Conservation (phyloP, 2,329 filamentous ascomycete species). For the Fusarium nurragi region DNA sequence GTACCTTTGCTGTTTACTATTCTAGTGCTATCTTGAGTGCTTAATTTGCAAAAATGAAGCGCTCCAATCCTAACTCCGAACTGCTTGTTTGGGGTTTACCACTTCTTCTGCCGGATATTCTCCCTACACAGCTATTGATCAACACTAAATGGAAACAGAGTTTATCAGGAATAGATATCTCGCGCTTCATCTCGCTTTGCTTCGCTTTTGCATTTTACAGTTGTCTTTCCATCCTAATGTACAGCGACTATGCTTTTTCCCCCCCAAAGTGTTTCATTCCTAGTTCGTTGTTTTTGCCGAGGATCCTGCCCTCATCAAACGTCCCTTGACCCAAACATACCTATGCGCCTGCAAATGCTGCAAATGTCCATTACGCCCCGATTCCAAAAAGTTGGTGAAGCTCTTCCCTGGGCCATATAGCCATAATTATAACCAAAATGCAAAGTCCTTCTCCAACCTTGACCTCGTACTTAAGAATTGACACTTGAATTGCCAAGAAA, state of each 20-base stretch:
- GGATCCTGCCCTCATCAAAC: slow-evolving; percentile 30
- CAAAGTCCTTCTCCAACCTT: background rate
- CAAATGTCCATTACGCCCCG: slow-evolving; percentile 23
- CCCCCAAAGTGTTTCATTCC: slow-evolving; percentile 13
- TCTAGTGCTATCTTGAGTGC: background rate
- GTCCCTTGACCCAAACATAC: slow-evolving; percentile 10
- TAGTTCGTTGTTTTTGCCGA: slow-evolving; percentile 14
- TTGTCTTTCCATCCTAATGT: slow-evolving; percentile 19
- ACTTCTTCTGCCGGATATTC: background rate
- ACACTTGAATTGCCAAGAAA: slow-evolving; percentile 61
- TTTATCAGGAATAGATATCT: background rate
- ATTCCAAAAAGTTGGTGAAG: background rate
- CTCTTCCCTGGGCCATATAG: background rate
- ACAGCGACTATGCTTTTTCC: slow-evolving; percentile 25
- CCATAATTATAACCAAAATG: background rate
- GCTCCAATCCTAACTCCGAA: slow-evolving; percentile 30
- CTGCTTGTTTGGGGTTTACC: slow-evolving; percentile 13
- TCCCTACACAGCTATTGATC: no score
- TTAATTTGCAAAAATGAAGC: slow-evolving; percentile 23
- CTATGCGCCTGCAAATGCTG: slow-evolving; percentile 37
- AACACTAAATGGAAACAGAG: background rate
- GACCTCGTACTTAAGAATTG: slow-evolving; percentile 16
- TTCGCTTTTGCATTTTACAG: background rate
- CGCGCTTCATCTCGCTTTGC: slow-evolving; percentile 7
- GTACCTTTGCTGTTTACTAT: background rate